Conservation (phyloP, 805 yeast species). For the Brettanomyces anomalus region DNA sequence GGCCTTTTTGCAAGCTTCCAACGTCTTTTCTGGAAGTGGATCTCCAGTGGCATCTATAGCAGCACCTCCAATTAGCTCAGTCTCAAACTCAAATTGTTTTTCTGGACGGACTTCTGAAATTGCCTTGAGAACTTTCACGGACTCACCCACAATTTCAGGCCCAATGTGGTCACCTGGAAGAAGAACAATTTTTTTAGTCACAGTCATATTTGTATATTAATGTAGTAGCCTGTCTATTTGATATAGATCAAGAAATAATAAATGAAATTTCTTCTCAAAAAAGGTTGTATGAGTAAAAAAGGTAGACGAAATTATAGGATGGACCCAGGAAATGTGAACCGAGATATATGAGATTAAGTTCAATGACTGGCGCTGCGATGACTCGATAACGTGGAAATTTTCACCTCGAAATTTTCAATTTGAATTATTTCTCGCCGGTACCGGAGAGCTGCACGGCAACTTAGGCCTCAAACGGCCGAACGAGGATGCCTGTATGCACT, state of each 20-base stretch:
- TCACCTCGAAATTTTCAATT: too few species aligned
- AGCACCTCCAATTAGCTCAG: slow-evolving; percentile 95
- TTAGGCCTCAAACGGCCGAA: too few species aligned
- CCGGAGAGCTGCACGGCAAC: background rate
- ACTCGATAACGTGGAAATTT: too few species aligned
- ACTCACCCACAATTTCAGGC: slow-evolving; percentile 80
- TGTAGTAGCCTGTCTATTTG: background rate
- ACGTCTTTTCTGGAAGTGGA: slow-evolving; percentile 80
- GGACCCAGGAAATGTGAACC: too few species aligned
- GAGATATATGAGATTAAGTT: too few species aligned
- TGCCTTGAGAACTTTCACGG: slow-evolving; percentile 82
- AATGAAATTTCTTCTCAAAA: too few species aligned
- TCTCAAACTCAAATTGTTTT: slow-evolving; percentile 64
- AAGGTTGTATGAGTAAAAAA: too few species aligned
- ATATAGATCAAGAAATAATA: background rate
- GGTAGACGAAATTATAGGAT: too few species aligned
- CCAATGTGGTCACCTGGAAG: slow-evolving; percentile 98
- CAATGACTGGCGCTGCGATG: too few species aligned
- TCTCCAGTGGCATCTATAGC: slow-evolving; percentile 95
- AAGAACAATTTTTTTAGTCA: slow-evolving; percentile 64
- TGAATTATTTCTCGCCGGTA: background rate
- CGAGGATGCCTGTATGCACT: too few species aligned
- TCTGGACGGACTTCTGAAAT: slow-evolving; percentile 50
- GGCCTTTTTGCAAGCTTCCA: slow-evolving; percentile 74
- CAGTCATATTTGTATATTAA: slow-evolving; percentile 9